Evolutionary conservation across 2,329 filamentous ascomycete genomes (phyloP).

Genomic region (Trichoderma sp.): DNA sequence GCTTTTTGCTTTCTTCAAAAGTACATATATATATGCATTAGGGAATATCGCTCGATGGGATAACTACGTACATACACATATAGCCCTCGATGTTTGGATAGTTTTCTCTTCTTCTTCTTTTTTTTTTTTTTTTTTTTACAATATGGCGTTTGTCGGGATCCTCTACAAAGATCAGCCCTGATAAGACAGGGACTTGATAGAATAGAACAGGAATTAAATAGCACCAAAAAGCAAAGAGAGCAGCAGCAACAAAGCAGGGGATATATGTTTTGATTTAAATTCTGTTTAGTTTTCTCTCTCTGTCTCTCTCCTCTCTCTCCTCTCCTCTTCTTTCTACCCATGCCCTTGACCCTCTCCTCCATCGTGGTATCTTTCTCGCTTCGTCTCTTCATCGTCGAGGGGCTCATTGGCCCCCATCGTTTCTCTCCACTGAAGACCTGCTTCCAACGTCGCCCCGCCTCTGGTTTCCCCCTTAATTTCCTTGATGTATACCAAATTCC

Average conservation of each 20-base stretch:
- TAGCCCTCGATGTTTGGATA: neutral
- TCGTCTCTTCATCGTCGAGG: slow-evolving; percentile 8
- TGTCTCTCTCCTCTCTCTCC: neutral
- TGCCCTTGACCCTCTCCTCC: neutral
- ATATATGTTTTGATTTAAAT: neutral
- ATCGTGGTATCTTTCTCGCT: slow-evolving; percentile 15
- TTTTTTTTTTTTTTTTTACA: neutral
- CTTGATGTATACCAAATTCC: slow-evolving; percentile 4
- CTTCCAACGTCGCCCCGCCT: slow-evolving; percentile 8
- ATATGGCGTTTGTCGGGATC: slow-evolving; percentile 2
- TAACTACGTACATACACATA: slow-evolving; percentile 2
- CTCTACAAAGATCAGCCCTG: neutral
- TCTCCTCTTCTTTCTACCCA: neutral
- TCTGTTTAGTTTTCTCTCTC: slow-evolving; percentile 7
- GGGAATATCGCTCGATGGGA: neutral
- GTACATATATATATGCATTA: slow-evolving; percentile 1
- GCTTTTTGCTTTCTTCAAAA: neutral
- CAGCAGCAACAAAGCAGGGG: neutral
- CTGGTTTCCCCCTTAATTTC: neutral
- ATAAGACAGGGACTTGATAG: neutral
- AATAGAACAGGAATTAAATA: neutral
- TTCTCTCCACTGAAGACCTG: slow-evolving; percentile 15
- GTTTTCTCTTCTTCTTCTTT: neutral
- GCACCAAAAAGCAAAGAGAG: neutral
- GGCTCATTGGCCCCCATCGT: neutral